Evolutionary conservation across 2,329 filamentous ascomycete genomes (phyloP).

Genomic region (Trichoderma sp.): DNA sequence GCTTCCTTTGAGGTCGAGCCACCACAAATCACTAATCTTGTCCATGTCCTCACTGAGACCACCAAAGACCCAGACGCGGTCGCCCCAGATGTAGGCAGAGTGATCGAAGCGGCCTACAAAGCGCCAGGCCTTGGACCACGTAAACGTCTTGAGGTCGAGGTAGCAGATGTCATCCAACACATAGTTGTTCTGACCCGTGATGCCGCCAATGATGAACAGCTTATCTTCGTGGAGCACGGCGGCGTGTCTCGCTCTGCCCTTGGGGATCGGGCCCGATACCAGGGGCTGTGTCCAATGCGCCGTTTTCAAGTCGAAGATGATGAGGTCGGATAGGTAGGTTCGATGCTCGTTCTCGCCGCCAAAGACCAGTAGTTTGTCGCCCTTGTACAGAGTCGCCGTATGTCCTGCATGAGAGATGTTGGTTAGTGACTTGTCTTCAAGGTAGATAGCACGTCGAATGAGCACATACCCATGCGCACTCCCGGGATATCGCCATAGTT

Average conservation of each 20-base stretch:
- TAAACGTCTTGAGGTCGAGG: slow-evolving; percentile 94
- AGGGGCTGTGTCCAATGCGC: slow-evolving; percentile 94
- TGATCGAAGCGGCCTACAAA: slow-evolving; percentile 96
- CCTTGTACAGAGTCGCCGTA: slow-evolving; percentile 90
- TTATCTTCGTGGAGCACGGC: slow-evolving; percentile 96
- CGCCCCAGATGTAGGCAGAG: slow-evolving; percentile 88
- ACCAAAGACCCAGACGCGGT: slow-evolving; percentile 94
- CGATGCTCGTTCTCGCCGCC: slow-evolving; percentile 97
- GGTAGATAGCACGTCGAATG: neutral
- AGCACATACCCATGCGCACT: slow-evolving; percentile 92
- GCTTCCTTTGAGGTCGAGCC: slow-evolving; percentile 90
- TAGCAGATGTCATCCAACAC: slow-evolving; percentile 97
- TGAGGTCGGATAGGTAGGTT: slow-evolving; percentile 91
- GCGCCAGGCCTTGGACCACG: slow-evolving; percentile 94
- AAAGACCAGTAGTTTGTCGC: slow-evolving; percentile 94
- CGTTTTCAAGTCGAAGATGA: slow-evolving; percentile 92
- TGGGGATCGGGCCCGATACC: slow-evolving; percentile 79
- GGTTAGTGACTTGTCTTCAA: slow-evolving; percentile 10
- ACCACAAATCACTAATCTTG: slow-evolving; percentile 94
- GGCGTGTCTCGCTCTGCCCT: slow-evolving; percentile 88
- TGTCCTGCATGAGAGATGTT: slow-evolving; percentile 67
- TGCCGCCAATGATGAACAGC: slow-evolving; percentile 92
- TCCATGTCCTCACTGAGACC: slow-evolving; percentile 96
- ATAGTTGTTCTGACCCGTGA: slow-evolving; percentile 88
- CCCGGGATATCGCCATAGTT: slow-evolving; percentile 98